A percentile compares a stretch with the other conserved stretches of the same genome.
These are phyloP conservation scores for Stachybotrys echinatus DNA, from an alignment of 2,329 filamentous ascomycete species.

Conservation along the genomic window DNA sequence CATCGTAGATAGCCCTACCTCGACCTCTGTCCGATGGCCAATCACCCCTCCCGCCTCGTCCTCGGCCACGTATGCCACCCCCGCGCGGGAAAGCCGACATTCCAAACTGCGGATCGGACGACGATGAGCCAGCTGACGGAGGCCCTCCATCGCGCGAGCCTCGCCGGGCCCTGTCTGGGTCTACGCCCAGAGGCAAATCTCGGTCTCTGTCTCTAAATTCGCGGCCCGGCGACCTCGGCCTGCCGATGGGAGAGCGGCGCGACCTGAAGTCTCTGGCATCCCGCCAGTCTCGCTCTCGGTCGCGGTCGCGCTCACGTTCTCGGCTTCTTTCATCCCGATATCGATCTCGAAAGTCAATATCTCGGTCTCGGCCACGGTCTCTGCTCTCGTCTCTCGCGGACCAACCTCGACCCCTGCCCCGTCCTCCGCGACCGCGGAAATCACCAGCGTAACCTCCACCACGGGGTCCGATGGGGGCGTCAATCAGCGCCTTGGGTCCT, in stretches of 20 bases:
- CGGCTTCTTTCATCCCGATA: conserved; percentile 56
- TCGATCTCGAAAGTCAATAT: conserved; percentile 53
- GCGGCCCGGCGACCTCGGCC: conserved; percentile 61
- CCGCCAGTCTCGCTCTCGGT: conserved; percentile 44
- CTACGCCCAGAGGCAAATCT: conserved; percentile 56
- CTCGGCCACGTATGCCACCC: conserved; percentile 50
- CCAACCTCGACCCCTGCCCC: conserved; percentile 55
- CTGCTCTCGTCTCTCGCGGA: conserved; percentile 54
- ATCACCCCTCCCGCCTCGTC: conserved; percentile 37
- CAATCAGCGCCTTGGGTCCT: conserved; percentile 74
- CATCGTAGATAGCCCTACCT: conserved; percentile 54
- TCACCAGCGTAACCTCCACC: conserved; percentile 63
- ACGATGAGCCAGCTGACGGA: conserved; percentile 64
- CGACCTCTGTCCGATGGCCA: conserved; percentile 43
- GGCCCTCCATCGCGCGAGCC: conserved; percentile 67
- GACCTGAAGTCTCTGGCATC: conserved; percentile 31
- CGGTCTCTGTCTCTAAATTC: conserved; percentile 58
- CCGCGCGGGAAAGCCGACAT: conserved; percentile 45
- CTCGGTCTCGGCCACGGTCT: conserved; percentile 55
- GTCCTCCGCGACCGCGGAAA: conserved; percentile 43
- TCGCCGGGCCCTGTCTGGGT: conserved; percentile 61
- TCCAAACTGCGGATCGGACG: conserved; percentile 61
- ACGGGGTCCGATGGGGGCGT: conserved; percentile 62
- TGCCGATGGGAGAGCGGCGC: conserved; percentile 53
- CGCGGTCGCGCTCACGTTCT: conserved; percentile 52